A percentile compares a stretch with the other conserved stretches of the same genome.
Evolutionary conservation across 805 yeast genomes (phyloP).

Genomic region (Debaryomyces castellii): DNA sequence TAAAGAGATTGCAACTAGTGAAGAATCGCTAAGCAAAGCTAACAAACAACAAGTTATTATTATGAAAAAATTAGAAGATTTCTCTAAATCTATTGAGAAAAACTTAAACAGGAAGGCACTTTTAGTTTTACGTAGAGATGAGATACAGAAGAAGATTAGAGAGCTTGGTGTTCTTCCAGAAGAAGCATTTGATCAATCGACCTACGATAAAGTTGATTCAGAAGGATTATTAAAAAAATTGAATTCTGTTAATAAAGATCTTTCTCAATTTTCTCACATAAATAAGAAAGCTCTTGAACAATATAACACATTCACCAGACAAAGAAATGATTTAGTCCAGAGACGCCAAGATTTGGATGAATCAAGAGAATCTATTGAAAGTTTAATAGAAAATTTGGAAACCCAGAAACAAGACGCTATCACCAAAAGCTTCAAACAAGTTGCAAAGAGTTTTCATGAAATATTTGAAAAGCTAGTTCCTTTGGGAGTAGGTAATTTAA

Average conservation of each 20-base stretch:
- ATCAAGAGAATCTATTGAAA: conserved; percentile 72
- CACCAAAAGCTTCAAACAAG: conserved; percentile 70
- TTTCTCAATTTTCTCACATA: conserved; percentile 70
- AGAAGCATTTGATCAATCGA: conserved; percentile 57
- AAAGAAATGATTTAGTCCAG: conserved; percentile 61
- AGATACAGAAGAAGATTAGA: conserved; percentile 67
- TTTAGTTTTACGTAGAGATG: conserved; percentile 63
- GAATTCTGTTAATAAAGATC: conserved; percentile 52
- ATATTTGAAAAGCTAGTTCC: conserved; percentile 85
- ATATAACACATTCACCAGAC: conserved; percentile 66
- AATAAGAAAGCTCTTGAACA: conserved; percentile 91
- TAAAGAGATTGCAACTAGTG: conserved; percentile 32
- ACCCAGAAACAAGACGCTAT: conserved; percentile 83
- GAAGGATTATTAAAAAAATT: conserved; percentile 54
- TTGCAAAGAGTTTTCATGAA: conserved; percentile 68
- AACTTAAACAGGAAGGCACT: conserved; percentile 61
- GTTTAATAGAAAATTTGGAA: conserved; percentile 66
- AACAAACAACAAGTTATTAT: conserved; percentile 57
- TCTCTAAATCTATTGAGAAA: conserved; percentile 64
- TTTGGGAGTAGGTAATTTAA: conserved; percentile 70
- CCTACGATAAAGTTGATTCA: conserved; percentile 45
- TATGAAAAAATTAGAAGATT: conserved; percentile 56
- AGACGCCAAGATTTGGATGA: conserved; percentile 69
- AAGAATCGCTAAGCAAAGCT: conserved; percentile 44
- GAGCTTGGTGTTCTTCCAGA: conserved; percentile 90